A percentile compares a stretch with the other conserved stretches of the same genome.
Evolutionary conservation across 192 early-diverging fungal genomes (phyloP).

Genomic region (Umbelopsis sp.): DNA sequence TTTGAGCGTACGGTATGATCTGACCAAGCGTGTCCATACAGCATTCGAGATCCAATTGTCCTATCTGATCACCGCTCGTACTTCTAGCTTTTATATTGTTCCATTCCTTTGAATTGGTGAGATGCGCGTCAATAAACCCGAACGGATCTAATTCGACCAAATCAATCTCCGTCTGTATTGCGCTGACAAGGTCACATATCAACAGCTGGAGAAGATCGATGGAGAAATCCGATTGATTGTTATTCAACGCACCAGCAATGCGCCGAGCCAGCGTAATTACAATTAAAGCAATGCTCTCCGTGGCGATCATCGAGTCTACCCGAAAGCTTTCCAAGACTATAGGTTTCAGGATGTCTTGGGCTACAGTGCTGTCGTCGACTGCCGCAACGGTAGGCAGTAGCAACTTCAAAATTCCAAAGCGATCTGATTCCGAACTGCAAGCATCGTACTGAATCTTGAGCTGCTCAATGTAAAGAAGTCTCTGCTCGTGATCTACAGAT

Average conservation of each 20-base stretch:
- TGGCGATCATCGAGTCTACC: conserved; percentile 35
- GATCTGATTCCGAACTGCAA: conserved; percentile 25
- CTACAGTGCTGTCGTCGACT: conserved; percentile 15
- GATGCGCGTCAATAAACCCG: conserved; percentile 9
- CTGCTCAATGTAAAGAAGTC: conserved; percentile 1
- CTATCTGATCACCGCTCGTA: not conserved
- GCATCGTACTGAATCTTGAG: conserved; percentile 6
- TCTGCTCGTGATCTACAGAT: not conserved
- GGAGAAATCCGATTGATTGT: conserved; percentile 12
- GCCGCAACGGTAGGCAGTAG: conserved; percentile 34
- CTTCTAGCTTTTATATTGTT: conserved; percentile 11
- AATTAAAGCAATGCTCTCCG: conserved; percentile 30
- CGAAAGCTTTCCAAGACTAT: conserved; percentile 31
- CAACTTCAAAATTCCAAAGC: conserved; percentile 37
- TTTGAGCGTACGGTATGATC: conserved; percentile 24
- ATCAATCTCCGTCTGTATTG: conserved; percentile 33
- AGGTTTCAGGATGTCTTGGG: conserved; percentile 25
- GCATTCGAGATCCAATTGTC: conserved; percentile 35
- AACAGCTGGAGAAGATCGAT: conserved; percentile 29
- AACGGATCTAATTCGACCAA: conserved; percentile 38
- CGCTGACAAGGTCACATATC: conserved; percentile 7
- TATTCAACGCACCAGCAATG: conserved; percentile 19
- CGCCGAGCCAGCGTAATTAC: conserved; percentile 20
- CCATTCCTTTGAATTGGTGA: not conserved
- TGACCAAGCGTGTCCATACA: conserved; percentile 31